Evolutionary conservation across 1,139 yeast species (phyloP).

Genomic region (Nakaseomyces glabratus): DNA sequence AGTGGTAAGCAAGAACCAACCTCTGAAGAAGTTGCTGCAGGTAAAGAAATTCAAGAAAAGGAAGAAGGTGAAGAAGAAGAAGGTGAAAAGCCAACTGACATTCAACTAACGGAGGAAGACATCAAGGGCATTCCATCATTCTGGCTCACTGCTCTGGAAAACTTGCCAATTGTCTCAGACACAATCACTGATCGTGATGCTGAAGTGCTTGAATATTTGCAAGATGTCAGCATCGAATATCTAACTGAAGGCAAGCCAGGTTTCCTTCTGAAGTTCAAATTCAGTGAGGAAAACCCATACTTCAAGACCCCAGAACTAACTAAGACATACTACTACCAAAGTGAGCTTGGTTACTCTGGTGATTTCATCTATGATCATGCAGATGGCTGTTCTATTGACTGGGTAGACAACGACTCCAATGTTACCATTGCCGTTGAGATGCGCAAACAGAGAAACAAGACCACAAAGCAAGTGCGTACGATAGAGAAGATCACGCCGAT

Average conservation of each 20-base stretch:
- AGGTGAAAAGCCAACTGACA: slow-evolving; percentile 37
- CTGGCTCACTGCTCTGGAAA: slow-evolving; percentile 94
- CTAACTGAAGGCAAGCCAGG: slow-evolving; percentile 69
- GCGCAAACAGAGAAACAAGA: slow-evolving; percentile 96
- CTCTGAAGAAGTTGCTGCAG: slow-evolving; percentile 65
- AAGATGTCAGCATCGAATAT: slow-evolving; percentile 73
- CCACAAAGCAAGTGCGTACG: slow-evolving; percentile 93
- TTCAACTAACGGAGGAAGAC: slow-evolving; percentile 28
- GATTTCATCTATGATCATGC: slow-evolving; percentile 97
- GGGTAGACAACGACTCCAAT: slow-evolving; percentile 75
- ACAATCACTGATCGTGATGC: slow-evolving; percentile 86
- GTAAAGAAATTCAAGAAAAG: slow-evolving; percentile 51
- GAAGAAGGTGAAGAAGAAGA: slow-evolving; percentile 42
- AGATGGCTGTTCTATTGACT: slow-evolving; percentile 77
- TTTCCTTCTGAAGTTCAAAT: slow-evolving; percentile 76
- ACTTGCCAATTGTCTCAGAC: slow-evolving; percentile 72
- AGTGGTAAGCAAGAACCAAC: slow-evolving; percentile 72
- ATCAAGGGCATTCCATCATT: slow-evolving; percentile 80
- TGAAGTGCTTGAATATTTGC: slow-evolving; percentile 63
- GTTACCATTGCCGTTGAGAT: slow-evolving; percentile 83
- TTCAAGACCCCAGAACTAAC: slow-evolving; percentile 64
- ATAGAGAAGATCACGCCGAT: slow-evolving; percentile 89
- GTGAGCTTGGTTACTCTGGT: slow-evolving; percentile 89
- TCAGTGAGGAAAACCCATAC: slow-evolving; percentile 56
- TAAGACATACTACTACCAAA: slow-evolving; percentile 89